Base-by-base conservation (phyloP, 108 stramenopile genomes). In the Nitzschia sp. region DNA sequence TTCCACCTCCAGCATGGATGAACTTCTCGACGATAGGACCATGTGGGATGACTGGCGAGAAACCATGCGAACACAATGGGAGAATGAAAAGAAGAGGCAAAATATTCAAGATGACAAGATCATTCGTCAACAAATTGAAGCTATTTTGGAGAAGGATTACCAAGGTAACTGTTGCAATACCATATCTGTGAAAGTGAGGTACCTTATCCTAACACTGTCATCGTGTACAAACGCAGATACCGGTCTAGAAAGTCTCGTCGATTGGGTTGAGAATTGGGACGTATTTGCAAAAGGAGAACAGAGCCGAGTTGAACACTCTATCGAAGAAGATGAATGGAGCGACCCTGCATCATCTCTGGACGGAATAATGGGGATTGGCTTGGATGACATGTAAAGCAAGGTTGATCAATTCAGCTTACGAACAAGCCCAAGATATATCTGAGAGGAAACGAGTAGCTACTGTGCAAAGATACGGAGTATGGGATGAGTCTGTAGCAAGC, bases 1-100 rank as follows among this genome's bases (percentile, higher is more conserved):
- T 10, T 57, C 54, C 41, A 53, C 50, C 24, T 52, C 58, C 7
- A 53, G 54, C 15, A 34, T 73, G 40, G 22, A 20, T 14, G 60
- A 63, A 15, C n/a, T 6, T 9, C 22, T 53, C 10, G 41, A 42
- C 3, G 53, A 38, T 6, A 21, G 53, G n/a, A 67, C 38, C 20
- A 65, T 58, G 65, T 63, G 73, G 67, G 42, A 68, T 10, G 65
- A 63, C 40, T 61, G 40, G 60, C 24, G 43, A 48, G 66, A 67
- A 8, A 15, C 58, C 0, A 40, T 55, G 29, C 50, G 29, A n/a
- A 51, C 55, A 7, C 43, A 75, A 53, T 57, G 64, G 40, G 42
- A 68, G 51, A 53, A 57, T 12, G 73, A 68, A 20, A 14, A 40
- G 15, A 7, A 12, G 20, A n/a, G 38, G 21, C 22, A 24, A 14